phyloP scores from a whole-genome alignment of 1,139 yeast genomes.

The Diutina catenulata region DNA sequence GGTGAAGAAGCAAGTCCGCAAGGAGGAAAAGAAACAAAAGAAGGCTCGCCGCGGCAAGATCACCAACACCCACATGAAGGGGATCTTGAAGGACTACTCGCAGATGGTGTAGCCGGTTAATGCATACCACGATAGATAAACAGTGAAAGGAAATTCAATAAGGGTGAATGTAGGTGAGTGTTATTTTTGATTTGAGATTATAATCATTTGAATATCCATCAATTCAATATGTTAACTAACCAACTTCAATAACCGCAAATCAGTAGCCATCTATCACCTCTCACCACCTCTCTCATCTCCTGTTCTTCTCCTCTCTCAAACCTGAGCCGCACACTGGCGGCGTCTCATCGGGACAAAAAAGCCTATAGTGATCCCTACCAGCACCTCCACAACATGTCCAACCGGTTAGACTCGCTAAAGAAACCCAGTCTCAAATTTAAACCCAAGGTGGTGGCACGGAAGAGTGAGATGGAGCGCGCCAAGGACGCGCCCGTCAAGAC shows the following conservation, averaged over 20 bases:
- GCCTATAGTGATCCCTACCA: background rate
- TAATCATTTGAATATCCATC: too few species aligned
- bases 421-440: conserved; percentile 50
- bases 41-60: conserved; percentile 88
- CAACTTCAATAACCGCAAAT: too few species aligned
- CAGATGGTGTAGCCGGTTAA: conserved; percentile 28
- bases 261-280: too few species aligned
- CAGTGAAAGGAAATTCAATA: too few species aligned
- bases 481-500: conserved; percentile 49
- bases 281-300: too few species aligned
- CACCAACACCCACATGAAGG: conserved; percentile 94
- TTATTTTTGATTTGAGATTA: too few species aligned
- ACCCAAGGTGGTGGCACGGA: conserved; percentile 76
- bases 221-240: too few species aligned
- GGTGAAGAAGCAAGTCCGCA: conserved; percentile 53
- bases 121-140: too few species aligned
- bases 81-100: conserved; percentile 79
- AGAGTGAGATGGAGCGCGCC: conserved; percentile 73
- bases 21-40: conserved; percentile 66
- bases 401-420: conserved; percentile 33
- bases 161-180: too few species aligned
- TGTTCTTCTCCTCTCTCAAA: too few species aligned
- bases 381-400: conserved; percentile 19
- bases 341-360: too few species aligned
- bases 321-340: too few species aligned